Conservation (phyloP, 2,329 filamentous ascomycete species). For the Didymosphaeria variabile region DNA sequence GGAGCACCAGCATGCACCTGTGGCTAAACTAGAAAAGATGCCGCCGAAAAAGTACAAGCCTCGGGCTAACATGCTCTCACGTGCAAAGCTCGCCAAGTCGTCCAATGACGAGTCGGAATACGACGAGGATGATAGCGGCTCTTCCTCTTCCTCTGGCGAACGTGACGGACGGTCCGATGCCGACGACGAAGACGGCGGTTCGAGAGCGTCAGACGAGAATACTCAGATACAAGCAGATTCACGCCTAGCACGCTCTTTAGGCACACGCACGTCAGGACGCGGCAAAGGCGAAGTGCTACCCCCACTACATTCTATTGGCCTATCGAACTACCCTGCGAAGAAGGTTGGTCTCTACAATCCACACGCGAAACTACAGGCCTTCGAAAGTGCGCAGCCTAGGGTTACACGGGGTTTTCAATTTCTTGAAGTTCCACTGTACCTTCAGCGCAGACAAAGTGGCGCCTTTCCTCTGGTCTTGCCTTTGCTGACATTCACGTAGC, state of each 20-base stretch:
- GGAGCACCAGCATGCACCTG: background rate
- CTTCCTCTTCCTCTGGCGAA: slow-evolving; percentile 20
- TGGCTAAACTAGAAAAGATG: slow-evolving; percentile 28
- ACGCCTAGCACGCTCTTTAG: background rate
- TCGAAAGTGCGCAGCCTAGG: too few species aligned
- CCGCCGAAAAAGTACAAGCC: slow-evolving; percentile 11
- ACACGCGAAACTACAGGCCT: too few species aligned
- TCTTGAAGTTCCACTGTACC: too few species aligned
- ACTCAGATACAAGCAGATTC: background rate
- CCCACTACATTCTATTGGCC: background rate
- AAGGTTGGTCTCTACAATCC: slow-evolving; percentile 1
- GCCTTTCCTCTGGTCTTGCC: background rate
- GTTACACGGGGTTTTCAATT: too few species aligned
- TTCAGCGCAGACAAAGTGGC: background rate
- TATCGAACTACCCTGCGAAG: background rate
- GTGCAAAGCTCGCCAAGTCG: slow-evolving; percentile 36
- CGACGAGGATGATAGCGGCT: slow-evolving; percentile 22
- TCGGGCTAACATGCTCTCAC: slow-evolving; percentile 29
- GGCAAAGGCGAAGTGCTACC: background rate
- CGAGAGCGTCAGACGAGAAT: background rate
- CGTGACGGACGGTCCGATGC: slow-evolving; percentile 13
- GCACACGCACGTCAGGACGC: slow-evolving; percentile 4
- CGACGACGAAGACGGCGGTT: slow-evolving; percentile 17
- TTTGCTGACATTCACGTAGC: background rate
- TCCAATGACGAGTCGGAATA: slow-evolving; percentile 23